Evolutionary conservation across 257 asterid genomes (phyloP).

Genomic region (Nicotiana tomentosiformis): DNA sequence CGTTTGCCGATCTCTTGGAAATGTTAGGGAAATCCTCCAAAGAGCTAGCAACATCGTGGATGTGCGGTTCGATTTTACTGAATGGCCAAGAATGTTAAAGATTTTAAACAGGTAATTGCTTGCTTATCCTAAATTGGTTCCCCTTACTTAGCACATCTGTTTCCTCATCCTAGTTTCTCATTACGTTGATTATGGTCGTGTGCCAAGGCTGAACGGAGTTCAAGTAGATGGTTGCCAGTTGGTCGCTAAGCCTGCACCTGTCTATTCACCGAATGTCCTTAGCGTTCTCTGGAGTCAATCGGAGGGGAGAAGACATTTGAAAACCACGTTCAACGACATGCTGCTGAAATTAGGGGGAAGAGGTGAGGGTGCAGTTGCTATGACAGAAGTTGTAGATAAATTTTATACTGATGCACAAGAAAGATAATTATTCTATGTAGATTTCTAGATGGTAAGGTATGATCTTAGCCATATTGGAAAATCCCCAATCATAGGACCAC

Average conservation of each 20-base stretch:
- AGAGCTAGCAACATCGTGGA: conserved; percentile 19
- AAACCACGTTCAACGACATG: conserved; percentile 24
- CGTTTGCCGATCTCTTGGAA: conserved; percentile 34
- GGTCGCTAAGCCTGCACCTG: conserved; percentile 54
- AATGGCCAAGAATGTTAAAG: conserved; percentile 63
- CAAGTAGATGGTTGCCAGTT: conserved; percentile 27
- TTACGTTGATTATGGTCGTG: conserved; percentile 1
- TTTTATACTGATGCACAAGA: conserved; percentile 14
- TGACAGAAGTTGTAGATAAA: conserved; percentile 14
- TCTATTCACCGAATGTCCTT: conserved; percentile 41
- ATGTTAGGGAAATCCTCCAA: rapidly evolving
- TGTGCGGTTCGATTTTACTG: conserved; percentile 35
- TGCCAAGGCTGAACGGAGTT: conserved; percentile 35
- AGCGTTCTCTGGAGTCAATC: conserved; percentile 48
- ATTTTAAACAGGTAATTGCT: conserved; percentile 48
- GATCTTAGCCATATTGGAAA: neutral
- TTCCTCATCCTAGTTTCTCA: conserved; percentile 7
- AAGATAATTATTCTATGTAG: neutral
- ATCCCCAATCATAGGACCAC: neutral
- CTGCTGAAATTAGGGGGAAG: conserved; percentile 20
- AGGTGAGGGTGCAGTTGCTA: conserved; percentile 5
- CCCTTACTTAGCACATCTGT: neutral
- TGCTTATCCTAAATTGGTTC: neutral
- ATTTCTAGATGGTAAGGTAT: neutral
- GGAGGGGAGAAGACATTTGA: conserved; percentile 34